Base-by-base conservation (phyloP, 352 stramenopile genomes). In the Phytophthora tubulina region DNA sequence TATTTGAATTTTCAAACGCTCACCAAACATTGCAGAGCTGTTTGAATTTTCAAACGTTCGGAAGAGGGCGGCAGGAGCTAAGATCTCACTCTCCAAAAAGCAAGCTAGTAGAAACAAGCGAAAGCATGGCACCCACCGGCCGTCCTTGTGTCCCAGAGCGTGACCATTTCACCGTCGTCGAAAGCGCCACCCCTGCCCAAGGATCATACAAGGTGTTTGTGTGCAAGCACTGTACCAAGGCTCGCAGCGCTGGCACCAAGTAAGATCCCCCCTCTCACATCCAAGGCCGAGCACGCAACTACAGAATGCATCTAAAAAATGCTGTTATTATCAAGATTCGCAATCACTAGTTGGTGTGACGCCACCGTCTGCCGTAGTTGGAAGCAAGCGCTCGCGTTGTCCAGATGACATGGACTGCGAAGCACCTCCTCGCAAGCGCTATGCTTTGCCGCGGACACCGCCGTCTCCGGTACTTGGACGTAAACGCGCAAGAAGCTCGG, bases 1-100 rank as follows among this genome's bases (percentile, higher is more conserved):
- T 11, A 54, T 54, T 54, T 54, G 48, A 54, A 54, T 39, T 39
- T 54, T 38, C 48, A 54, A 54, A 38, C 48, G 21, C 35, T 39
- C 1, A 10, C 35, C n/a, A n/a, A n/a, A n/a, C n/a, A n/a, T n/a
- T n/a, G n/a, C n/a, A n/a, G n/a, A n/a, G n/a, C n/a, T n/a, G n/a
- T n/a, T n/a, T n/a, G n/a, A n/a, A n/a, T n/a, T n/a, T n/a, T n/a
- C n/a, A n/a, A n/a, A n/a, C n/a, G n/a, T n/a, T n/a, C n/a, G n/a
- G n/a, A n/a, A n/a, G n/a, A n/a, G n/a, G n/a, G n/a, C n/a, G n/a
- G n/a, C n/a, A n/a, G n/a, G n/a, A n/a, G n/a, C n/a, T n/a, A n/a
- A n/a, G n/a, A n/a, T n/a, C 41, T 21, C 41, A 48, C 8, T 48
- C 17, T 17, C 8, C 41, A 48, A 48, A 48, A 33, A 35, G n/a